Evolutionary conservation across 371 early-diverging fungal genomes (phyloP).

Genomic region (Blakeslea trispora): DNA sequence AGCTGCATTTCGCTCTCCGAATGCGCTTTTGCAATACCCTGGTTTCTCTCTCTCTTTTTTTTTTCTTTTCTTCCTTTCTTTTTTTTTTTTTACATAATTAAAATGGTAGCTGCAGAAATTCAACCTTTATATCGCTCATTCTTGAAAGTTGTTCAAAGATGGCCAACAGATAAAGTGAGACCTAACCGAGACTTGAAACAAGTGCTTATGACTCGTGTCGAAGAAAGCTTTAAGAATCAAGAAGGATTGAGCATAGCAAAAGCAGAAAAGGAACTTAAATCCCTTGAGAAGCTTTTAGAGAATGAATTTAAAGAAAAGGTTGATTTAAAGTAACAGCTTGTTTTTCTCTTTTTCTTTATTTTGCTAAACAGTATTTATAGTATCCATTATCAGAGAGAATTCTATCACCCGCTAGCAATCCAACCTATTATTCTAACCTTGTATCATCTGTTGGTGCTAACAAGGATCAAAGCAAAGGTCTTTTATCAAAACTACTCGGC

Average conservation of each 20-base stretch:
- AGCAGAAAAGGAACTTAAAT: constrained; percentile 50
- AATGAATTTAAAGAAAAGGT: constrained; percentile 64
- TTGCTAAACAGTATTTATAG: constrained; percentile 23
- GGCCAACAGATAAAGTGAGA: constrained; percentile 63
- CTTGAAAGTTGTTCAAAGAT: constrained; percentile 53
- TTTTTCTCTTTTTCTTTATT: neutral
- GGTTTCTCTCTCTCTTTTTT: constrained; percentile 2
- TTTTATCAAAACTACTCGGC: constrained; percentile 28
- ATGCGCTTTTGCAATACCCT: constrained; percentile 1
- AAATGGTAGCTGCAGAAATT: constrained; percentile 26
- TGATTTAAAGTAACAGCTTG: neutral
- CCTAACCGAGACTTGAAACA: constrained; percentile 64
- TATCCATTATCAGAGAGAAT: constrained; percentile 59
- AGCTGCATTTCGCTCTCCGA: neutral
- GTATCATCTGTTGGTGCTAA: constrained; percentile 49
- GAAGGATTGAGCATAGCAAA: constrained; percentile 37
- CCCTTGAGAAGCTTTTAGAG: constrained; percentile 49
- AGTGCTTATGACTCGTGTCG: constrained; percentile 52
- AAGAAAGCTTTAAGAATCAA: constrained; percentile 50
- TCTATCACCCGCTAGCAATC: constrained; percentile 61
- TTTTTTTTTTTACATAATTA: constrained; percentile 4
- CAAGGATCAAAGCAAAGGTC: constrained; percentile 49
- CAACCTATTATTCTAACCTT: constrained; percentile 59
- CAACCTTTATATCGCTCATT: constrained; percentile 57
- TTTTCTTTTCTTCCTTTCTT: constrained; percentile 3